Evolutionary conservation across 305 asterid genomes (phyloP).

Genomic region (Solanum hybrid): DNA sequence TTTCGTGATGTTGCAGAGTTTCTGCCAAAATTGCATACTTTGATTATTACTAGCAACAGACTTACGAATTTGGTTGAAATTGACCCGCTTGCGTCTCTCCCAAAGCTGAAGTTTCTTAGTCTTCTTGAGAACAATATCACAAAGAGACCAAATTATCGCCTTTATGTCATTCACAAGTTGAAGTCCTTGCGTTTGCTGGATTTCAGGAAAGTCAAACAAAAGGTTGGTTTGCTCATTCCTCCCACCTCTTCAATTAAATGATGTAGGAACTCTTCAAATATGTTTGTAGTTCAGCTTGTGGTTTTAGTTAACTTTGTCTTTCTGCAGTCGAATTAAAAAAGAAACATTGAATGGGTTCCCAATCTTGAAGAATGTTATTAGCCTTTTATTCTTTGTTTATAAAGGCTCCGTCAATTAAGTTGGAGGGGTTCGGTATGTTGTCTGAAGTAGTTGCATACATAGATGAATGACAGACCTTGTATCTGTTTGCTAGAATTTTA

Average conservation of each 20-base stretch:
- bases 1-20: constrained; percentile 42
- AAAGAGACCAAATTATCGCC: constrained; percentile 91
- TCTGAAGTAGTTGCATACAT: neutral
- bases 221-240: constrained; percentile 41
- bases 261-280: neutral
- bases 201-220: constrained; percentile 87
- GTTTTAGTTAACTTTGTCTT: neutral
- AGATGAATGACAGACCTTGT: neutral
- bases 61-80: constrained; percentile 84
- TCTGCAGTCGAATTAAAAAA: neutral
- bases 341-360: neutral
- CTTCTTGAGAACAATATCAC: constrained; percentile 85
- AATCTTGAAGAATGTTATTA: neutral
- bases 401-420: neutral
- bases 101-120: constrained; percentile 88
- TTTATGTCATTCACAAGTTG: constrained; percentile 91
- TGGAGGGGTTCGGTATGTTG: neutral
- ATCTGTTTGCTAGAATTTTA: neutral
- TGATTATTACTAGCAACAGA: constrained; percentile 91
- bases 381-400: neutral
- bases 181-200: constrained; percentile 76
- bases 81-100: constrained; percentile 84
- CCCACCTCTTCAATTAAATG: neutral
- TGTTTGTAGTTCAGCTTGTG: constrained; percentile 4
- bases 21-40: constrained; percentile 83